Evolutionary conservation across 2,329 filamentous ascomycete genomes (phyloP).

Genomic region (Nothophoma quercina): DNA sequence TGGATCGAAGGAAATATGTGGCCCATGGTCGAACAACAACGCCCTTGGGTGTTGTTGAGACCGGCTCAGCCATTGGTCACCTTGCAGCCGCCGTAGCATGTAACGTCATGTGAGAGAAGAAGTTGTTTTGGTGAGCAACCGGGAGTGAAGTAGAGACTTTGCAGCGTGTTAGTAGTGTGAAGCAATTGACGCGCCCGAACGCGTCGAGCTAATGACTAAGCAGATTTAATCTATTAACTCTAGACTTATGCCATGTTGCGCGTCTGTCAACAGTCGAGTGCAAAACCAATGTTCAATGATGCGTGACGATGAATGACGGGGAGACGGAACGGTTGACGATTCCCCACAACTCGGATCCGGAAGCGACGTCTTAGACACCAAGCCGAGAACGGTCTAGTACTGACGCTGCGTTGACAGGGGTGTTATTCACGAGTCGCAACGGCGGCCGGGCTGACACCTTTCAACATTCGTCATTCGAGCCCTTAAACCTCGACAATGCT

Average conservation of each 20-base stretch:
- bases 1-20: neutral
- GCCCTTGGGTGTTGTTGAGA: slow-evolving; percentile 9
- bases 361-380: neutral
- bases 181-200: too few relatives aligned
- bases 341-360: slow-evolving; percentile 13
- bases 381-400: neutral
- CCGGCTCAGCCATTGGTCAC: slow-evolving; percentile 18
- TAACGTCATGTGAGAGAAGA: slow-evolving; percentile 21
- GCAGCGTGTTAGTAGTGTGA: too few relatives aligned
- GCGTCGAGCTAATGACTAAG: too few relatives aligned
- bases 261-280: too few relatives aligned
- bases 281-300: too few relatives aligned
- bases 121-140: too few relatives aligned
- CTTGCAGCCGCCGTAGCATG: slow-evolving; percentile 23
- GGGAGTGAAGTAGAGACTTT: too few relatives aligned
- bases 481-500: slow-evolving; percentile 38
- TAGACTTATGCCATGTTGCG: too few relatives aligned
- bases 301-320: too few relatives aligned
- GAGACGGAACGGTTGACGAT: neutral
- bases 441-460: slow-evolving; percentile 15
- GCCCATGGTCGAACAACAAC: neutral
- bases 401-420: slow-evolving; percentile 7
- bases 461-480: slow-evolving; percentile 9
- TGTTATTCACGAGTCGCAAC: slow-evolving; percentile 9
- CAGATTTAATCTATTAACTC: too few relatives aligned